These are phyloP conservation scores for Acephala macrosclerotiorum DNA, from an alignment of 2,329 filamentous ascomycete species.

Conservation along the genomic window DNA sequence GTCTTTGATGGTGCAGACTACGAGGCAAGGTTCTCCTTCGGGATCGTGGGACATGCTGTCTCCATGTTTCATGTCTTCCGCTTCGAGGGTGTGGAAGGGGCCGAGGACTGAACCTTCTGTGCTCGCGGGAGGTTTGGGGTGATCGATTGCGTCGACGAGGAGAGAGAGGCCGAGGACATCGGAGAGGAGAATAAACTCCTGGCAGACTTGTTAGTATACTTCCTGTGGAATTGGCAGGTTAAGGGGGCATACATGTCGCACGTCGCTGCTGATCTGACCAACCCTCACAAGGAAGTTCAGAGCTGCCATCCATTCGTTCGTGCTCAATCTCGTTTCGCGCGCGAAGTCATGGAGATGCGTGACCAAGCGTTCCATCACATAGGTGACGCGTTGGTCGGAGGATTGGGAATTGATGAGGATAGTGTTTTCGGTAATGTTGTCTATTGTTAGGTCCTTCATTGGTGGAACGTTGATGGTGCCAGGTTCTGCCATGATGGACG, in stretches of 20 bases:
- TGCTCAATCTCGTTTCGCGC: conserved; percentile 77
- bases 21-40: conserved; percentile 72
- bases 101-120: conserved; percentile 85
- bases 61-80: conserved; percentile 63
- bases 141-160: conserved; percentile 83
- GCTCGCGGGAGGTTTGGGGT: conserved; percentile 73
- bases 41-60: conserved; percentile 72
- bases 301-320: conserved; percentile 79
- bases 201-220: conserved; percentile 10
- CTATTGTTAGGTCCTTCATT: conserved; percentile 75
- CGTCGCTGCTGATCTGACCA: conserved; percentile 77
- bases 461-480: conserved; percentile 47
- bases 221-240: background rate
- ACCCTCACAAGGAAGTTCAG: conserved; percentile 75
- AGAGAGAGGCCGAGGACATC: conserved; percentile 82
- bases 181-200: conserved; percentile 84
- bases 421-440: conserved; percentile 82
- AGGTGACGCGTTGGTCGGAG: conserved; percentile 69
- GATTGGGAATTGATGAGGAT: conserved; percentile 77
- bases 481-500: conserved; percentile 31
- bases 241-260: conserved; percentile 66
- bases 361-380: conserved; percentile 76
- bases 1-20: conserved; percentile 76
- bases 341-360: conserved; percentile 84
- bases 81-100: conserved; percentile 85